Percentiles rank a stretch among this genome's conserved stretches.
These are phyloP conservation scores for Venturia asperata DNA, from an alignment of 2,329 filamentous ascomycete genomes.

Conservation along the genomic window DNA sequence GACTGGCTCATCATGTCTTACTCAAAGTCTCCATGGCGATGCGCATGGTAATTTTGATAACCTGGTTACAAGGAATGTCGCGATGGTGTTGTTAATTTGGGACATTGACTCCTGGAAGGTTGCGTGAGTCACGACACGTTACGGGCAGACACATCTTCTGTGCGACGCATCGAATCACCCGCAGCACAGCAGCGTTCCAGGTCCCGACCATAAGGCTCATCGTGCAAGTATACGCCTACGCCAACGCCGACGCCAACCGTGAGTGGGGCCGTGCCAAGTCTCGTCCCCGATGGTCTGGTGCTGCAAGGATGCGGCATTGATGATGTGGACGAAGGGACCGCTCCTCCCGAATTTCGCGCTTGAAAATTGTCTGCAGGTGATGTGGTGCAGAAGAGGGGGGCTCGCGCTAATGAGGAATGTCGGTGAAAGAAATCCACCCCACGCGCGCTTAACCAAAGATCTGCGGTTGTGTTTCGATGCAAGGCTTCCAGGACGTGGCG, in stretches of 20 bases:
- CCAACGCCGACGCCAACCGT: neutral
- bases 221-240: neutral
- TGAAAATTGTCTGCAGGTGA: neutral
- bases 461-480: neutral
- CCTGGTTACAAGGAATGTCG: neutral
- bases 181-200: neutral
- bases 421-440: conserved; percentile 1
- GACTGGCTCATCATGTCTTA: neutral
- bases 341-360: neutral
- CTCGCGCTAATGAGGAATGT: neutral
- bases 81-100: neutral
- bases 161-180: neutral
- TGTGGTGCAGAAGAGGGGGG: neutral
- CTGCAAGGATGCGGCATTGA: conserved; percentile 12
- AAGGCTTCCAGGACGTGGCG: neutral
- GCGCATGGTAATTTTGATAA: neutral
- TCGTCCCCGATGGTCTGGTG: neutral
- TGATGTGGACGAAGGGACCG: conserved; percentile 1
- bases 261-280: neutral
- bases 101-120: neutral
- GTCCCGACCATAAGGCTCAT: neutral
- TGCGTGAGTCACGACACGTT: neutral
- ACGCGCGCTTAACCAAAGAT: conserved; percentile 5
- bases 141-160: neutral
- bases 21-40: neutral